Percentiles rank a stretch among this genome's conserved stretches.
Evolutionary conservation across 176 grass and related monocot genomes (phyloP).

Genomic region (Musa schizocarpa): DNA sequence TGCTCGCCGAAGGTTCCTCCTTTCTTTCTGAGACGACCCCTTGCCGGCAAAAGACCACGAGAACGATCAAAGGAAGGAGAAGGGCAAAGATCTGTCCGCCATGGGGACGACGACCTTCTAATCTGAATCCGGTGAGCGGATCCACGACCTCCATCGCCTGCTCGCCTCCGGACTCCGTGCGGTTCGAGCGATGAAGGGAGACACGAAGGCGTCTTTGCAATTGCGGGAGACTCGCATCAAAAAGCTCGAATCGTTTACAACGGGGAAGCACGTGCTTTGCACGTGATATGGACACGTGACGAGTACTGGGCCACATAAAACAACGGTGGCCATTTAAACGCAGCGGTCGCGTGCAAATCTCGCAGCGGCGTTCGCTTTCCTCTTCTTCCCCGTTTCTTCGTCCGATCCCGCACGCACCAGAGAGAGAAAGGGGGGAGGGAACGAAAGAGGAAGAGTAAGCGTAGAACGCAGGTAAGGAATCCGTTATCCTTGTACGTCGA

Average conservation of each 20-base stretch:
- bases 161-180: too few relatives aligned
- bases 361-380: not conserved
- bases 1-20: too few relatives aligned
- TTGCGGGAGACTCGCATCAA: too few relatives aligned
- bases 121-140: slow-evolving; percentile 6
- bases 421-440: not conserved
- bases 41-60: not conserved
- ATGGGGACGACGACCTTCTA: slow-evolving; percentile 1
- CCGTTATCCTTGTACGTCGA: not conserved
- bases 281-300: too few relatives aligned
- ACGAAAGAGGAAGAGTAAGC: too few relatives aligned
- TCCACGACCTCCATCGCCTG: not conserved
- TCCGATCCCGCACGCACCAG: not conserved
- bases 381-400: not conserved
- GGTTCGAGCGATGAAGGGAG: too few relatives aligned
- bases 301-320: too few relatives aligned
- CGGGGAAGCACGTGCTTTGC: too few relatives aligned
- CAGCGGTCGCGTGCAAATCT: not conserved
- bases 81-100: not conserved
- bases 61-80: not conserved
- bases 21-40: not conserved
- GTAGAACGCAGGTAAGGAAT: not conserved
- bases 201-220: too few relatives aligned
- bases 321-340: not conserved
- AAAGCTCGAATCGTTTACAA: too few relatives aligned